phyloP scores from a whole-genome alignment of 2,329 filamentous ascomycete species.

The Penicillium sp. region DNA sequence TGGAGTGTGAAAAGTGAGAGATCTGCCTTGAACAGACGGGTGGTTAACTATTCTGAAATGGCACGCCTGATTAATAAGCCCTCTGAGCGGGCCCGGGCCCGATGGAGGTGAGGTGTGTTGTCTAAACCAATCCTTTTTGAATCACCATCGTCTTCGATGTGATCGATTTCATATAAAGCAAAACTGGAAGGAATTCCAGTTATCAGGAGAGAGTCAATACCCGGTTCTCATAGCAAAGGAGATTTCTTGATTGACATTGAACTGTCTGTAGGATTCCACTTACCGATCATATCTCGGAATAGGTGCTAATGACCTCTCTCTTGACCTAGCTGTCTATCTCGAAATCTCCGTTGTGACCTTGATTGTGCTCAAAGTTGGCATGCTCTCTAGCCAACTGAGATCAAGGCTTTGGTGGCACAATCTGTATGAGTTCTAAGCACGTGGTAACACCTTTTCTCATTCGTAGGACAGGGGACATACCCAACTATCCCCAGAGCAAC shows the following conservation, averaged over 20 bases:
- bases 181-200: not conserved
- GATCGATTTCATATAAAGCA: not conserved
- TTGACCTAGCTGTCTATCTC: not conserved
- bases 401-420: not conserved
- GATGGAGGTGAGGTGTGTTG: not conserved
- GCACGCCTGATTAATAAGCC: slow-evolving; percentile 3
- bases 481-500: not conserved
- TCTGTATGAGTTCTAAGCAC: not conserved
- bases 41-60: not conserved
- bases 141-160: not conserved
- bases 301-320: not conserved
- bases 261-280: not conserved
- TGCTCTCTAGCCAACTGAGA: no score
- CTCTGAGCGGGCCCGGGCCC: not conserved
- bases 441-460: not conserved
- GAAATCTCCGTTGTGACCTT: not conserved
- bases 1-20: not conserved
- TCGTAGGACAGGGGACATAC: not conserved
- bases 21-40: not conserved
- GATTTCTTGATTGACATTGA: not conserved
- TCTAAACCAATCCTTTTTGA: not conserved
- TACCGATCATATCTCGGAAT: not conserved
- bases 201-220: not conserved
- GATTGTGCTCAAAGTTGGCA: not conserved
- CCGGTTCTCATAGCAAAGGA: not conserved